These are phyloP conservation scores for Aquilaria sinensis DNA, from an alignment of 345 rosid species.

Conservation along the genomic window DNA sequence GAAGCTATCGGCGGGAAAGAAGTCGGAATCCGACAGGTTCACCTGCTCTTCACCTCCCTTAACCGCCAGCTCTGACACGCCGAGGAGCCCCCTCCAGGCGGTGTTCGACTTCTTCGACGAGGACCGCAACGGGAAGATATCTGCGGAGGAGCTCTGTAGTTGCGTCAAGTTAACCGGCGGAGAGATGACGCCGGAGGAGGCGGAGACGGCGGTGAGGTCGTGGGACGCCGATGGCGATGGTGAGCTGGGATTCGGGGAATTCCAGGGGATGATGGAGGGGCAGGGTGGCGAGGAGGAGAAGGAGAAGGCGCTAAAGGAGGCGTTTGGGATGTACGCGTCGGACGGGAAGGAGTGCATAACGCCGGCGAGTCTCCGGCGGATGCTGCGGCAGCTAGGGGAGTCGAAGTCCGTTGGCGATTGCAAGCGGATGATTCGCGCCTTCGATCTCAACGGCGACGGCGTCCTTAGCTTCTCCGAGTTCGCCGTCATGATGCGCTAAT, in stretches of 20 bases:
- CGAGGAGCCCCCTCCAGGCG: constrained; percentile 5
- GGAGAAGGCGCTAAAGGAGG: constrained; percentile 29
- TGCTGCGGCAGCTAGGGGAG: constrained; percentile 39
- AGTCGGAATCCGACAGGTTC: background rate
- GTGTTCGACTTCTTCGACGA: constrained; percentile 43
- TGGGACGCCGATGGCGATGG: constrained; percentile 45
- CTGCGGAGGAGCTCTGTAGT: constrained; percentile 35
- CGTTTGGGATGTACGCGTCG: constrained; percentile 38
- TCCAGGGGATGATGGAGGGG: constrained; percentile 30
- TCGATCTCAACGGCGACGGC: constrained; percentile 52
- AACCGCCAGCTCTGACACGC: background rate
- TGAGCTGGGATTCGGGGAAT: constrained; percentile 34
- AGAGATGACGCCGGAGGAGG: constrained; percentile 33
- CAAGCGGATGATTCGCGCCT: constrained; percentile 39
- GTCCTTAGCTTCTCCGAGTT: constrained; percentile 54
- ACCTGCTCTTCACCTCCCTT: too few species aligned
- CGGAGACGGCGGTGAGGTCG: constrained; percentile 29
- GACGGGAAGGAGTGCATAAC: constrained; percentile 39
- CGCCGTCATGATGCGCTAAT: constrained; percentile 40
- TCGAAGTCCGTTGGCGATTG: constrained; percentile 35
- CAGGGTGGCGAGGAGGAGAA: constrained; percentile 27
- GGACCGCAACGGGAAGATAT: constrained; percentile 39
- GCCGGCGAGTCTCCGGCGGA: constrained; percentile 34
- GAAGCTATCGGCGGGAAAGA: constrained; percentile 1
- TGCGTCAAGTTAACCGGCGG: constrained; percentile 34